These are phyloP conservation scores for Fusarium sp. DNA, from an alignment of 2,329 filamentous ascomycete species.

Conservation along the genomic window DNA sequence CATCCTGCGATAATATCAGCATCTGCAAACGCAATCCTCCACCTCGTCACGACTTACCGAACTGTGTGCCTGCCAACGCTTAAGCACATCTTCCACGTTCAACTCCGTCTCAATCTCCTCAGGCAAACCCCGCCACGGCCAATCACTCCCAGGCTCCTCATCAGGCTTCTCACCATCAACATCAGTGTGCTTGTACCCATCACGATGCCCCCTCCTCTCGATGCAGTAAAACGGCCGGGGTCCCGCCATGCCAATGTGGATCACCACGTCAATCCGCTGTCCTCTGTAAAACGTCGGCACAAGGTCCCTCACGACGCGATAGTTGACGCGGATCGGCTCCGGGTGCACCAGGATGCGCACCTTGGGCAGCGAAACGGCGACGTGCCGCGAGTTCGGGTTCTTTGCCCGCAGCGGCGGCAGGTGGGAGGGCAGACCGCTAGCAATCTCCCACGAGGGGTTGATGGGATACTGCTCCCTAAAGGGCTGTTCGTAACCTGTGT, in stretches of 20 bases:
- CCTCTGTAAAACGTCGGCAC: slow-evolving; percentile 73
- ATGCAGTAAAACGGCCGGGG: slow-evolving; percentile 73
- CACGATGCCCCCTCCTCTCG: slow-evolving; percentile 77
- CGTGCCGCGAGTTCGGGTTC: slow-evolving; percentile 47
- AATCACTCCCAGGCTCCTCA: slow-evolving; percentile 60
- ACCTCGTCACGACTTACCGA: slow-evolving; percentile 55
- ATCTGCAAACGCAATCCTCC: neutral
- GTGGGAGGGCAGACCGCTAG: slow-evolving; percentile 72
- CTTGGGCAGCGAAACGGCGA: slow-evolving; percentile 50
- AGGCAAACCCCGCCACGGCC: slow-evolving; percentile 67
- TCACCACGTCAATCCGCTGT: slow-evolving; percentile 69
- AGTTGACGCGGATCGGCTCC: slow-evolving; percentile 76
- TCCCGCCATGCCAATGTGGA: slow-evolving; percentile 87
- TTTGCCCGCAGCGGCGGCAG: slow-evolving; percentile 66
- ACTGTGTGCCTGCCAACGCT: slow-evolving; percentile 65
- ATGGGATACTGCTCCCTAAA: slow-evolving; percentile 78
- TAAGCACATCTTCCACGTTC: slow-evolving; percentile 68
- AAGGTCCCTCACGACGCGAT: slow-evolving; percentile 71
- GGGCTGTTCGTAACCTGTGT: slow-evolving; percentile 63
- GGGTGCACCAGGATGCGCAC: slow-evolving; percentile 76
- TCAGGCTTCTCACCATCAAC: slow-evolving; percentile 73
- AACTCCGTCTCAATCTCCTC: slow-evolving; percentile 68
- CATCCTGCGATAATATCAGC: slow-evolving; percentile 45
- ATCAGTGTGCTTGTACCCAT: slow-evolving; percentile 78
- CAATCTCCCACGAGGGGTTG: slow-evolving; percentile 87